Conservation (phyloP, 306 rosid species). For the Inga oerstediana region DNA sequence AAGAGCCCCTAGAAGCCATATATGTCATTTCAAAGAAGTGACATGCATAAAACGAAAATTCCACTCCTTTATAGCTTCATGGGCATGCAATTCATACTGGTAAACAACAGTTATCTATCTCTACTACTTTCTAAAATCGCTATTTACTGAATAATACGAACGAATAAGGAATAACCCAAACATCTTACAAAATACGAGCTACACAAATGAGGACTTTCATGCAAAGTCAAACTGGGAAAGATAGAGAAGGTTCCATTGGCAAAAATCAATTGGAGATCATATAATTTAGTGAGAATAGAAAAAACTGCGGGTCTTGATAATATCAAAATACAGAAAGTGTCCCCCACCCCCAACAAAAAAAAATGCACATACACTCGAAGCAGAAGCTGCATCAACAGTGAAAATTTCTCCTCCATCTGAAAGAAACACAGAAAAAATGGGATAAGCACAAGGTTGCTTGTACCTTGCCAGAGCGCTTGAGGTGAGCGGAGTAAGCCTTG, state of each 20-base stretch:
- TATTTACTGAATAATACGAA: background rate
- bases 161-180: background rate
- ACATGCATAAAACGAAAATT: background rate
- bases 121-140: background rate
- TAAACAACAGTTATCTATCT: background rate
- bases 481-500: conserved; percentile 74
- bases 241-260: background rate
- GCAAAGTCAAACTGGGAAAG: background rate
- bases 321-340: background rate
- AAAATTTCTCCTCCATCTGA: background rate
- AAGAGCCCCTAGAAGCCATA: background rate
- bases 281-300: background rate
- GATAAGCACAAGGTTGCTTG: background rate
- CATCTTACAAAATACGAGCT: background rate
- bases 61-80: background rate
- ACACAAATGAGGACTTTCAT: background rate
- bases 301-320: background rate
- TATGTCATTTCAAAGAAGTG: background rate
- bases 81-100: background rate
- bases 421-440: too few relatives aligned
- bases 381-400: background rate
- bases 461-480: conserved; percentile 72
- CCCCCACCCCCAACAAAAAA: background rate
- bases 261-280: background rate
- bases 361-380: background rate